Conservation (phyloP, 169 alveolate genomes). For the Plasmodium billcollinsi region DNA sequence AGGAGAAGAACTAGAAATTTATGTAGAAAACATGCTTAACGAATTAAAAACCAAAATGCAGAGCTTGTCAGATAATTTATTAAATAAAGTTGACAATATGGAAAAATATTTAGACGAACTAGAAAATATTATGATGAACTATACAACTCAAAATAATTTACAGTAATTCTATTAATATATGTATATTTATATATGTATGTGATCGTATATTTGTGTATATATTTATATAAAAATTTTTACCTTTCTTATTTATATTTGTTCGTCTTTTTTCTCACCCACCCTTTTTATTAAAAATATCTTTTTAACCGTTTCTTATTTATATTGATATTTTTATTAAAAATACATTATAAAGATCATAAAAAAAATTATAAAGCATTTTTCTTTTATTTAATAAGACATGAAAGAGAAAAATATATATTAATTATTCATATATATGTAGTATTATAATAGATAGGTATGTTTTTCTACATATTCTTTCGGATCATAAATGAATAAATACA, state of each 20-base stretch:
- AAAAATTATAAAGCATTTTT: no score
- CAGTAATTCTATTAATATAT: no score
- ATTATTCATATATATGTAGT: no score
- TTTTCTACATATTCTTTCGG: no score
- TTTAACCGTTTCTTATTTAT: no score
- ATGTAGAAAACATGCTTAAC: conserved; percentile 66
- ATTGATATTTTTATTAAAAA: no score
- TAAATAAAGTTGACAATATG: conserved; percentile 59
- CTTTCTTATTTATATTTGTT: neutral
- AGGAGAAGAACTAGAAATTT: conserved; percentile 51
- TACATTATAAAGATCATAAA: no score
- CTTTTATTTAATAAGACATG: no score
- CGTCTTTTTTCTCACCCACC: neutral
- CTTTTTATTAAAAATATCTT: no score
- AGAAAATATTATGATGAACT: conserved; percentile 22
- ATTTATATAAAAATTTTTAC: neutral
- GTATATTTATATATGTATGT: neutral
- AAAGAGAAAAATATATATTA: no score
- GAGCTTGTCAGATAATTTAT: conserved; percentile 34
- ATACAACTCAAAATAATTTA: conserved; percentile 9
- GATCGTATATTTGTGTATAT: neutral
- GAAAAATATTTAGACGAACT: conserved; percentile 52
- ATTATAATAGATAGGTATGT: no score
- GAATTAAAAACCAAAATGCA: conserved; percentile 72
- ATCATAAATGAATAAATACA: no score